Base-by-base conservation (phyloP, 768 basidiomycete species). In the Coprinopsis marcescibilis region DNA sequence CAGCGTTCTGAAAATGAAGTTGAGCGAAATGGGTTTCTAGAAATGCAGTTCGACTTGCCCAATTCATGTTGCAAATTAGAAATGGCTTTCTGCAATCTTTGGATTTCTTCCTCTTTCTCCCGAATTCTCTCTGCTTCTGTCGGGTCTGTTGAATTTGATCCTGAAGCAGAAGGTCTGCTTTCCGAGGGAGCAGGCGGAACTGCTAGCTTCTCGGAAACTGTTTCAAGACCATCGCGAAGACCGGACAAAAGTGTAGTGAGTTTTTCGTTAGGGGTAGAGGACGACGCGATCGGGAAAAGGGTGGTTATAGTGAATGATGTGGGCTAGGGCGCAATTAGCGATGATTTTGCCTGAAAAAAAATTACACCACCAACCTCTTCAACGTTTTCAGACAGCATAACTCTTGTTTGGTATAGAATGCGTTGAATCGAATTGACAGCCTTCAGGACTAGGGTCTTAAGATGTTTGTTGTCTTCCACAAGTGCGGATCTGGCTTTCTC, bases 361-460 rank as follows among this genome's bases (percentile, higher is more conserved):
- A 32, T 23, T 49, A 19, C 35, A 38, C 53, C 37, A 25, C 10
- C 53, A 65, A 76, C 83, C 66, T 78, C 72, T 55, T 78, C 80
- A 26, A 63, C 57, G 15, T 66, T 62, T 21, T 75, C 68, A 11
- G 68, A 59, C 27, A 69, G 57, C 20, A 67, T 52, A 27, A 52
- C 60, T 38, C 65, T 71, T 33, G 71, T 72, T 48, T 71, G 70
- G 52, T 81, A 70, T 15, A 81, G 45, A 39, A 81, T 61, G 13
- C 69, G 62, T 57, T 84, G 80, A 14, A 86, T 59, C 48, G 82
- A 80, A 54, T 89, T 89, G 27, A 81, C 77, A 4, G 77, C 69
- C 30, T 71, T 70, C 41, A 92, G 57, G 3, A 87, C 59, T 21
- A 88, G 62, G 24, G 72, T 75, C 45, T 78, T 77, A 27, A 91